Conservation (phyloP, 2,329 filamentous ascomycete genomes). For the Hymenoscyphus scutula region DNA sequence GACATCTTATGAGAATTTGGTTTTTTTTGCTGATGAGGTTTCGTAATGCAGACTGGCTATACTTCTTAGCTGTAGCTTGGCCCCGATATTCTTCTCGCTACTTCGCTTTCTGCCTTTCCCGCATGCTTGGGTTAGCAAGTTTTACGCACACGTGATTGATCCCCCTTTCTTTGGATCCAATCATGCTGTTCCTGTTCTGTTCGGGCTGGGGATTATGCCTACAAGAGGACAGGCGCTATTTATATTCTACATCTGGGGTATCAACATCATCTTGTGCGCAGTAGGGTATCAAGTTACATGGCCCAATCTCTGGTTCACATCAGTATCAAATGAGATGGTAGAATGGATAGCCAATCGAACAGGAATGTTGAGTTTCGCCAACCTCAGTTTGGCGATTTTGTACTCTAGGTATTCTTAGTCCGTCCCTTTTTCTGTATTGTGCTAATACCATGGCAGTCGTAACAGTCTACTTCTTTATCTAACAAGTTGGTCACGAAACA, state of each 20-base stretch:
- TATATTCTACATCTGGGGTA: neutral
- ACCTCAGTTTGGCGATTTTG: neutral
- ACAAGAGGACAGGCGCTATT: neutral
- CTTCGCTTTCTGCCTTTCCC: neutral
- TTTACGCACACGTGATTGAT: neutral
- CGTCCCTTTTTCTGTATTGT: neutral
- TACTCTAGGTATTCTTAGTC: neutral
- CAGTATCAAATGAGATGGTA: neutral
- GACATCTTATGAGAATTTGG: too few species aligned
- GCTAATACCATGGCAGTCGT: neutral
- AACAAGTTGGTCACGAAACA: neutral
- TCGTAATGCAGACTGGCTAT: neutral
- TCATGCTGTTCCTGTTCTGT: neutral
- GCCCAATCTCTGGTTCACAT: neutral
- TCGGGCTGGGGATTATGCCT: neutral
- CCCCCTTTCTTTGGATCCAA: neutral
- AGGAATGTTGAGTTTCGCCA: neutral
- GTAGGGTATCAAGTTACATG: neutral
- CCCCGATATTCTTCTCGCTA: neutral
- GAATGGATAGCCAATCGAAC: neutral
- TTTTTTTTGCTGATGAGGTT: neutral
- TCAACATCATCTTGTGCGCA: neutral
- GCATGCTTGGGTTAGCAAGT: neutral
- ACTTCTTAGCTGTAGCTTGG: neutral
- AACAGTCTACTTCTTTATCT: neutral